A percentile compares a stretch with the other conserved stretches of the same genome.
Conservation (phyloP, 73 alveolate genomes). For the Urostyla sp. region DNA sequence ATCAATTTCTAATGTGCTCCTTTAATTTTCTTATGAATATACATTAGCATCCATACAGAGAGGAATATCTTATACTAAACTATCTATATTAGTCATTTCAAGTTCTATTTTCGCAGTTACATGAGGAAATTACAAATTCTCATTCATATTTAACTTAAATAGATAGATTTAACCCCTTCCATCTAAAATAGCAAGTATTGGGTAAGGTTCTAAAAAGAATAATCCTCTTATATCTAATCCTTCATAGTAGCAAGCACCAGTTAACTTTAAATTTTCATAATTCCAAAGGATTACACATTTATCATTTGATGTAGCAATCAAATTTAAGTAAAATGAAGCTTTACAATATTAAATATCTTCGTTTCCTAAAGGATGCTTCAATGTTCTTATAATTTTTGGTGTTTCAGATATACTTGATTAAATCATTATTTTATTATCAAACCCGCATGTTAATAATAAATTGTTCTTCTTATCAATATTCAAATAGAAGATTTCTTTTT, state of each 20-base stretch:
- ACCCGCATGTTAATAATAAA: conserved; percentile 35
- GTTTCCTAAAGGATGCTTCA: conserved; percentile 45
- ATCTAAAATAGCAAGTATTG: conserved; percentile 33
- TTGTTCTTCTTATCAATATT: conserved; percentile 42
- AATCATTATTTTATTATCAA: conserved; percentile 16
- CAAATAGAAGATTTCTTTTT: conserved; percentile 26
- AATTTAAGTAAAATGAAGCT: conserved; percentile 41
- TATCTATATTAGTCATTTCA: conserved; percentile 15
- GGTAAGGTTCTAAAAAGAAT: conserved; percentile 46
- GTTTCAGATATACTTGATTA: conserved; percentile 11
- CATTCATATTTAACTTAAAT: conserved; percentile 1
- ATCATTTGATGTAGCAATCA: conserved; percentile 42
- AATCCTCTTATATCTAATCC: conserved; percentile 39
- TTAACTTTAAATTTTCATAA: conserved; percentile 51
- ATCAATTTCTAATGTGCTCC: background rate
- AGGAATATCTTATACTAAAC: background rate
- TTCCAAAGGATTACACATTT: conserved; percentile 48
- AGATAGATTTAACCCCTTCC: conserved; percentile 21
- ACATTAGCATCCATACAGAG: conserved; percentile 10
- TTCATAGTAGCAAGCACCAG: conserved; percentile 41
- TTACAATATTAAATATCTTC: conserved; percentile 45
- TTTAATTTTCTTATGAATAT: background rate
- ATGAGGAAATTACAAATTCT: background rate
- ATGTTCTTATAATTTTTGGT: conserved; percentile 26
- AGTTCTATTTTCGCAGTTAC: conserved; percentile 1